phyloP scores from a whole-genome alignment of 768 basidiomycete genomes.

The Termitomyces eurrhizus region DNA sequence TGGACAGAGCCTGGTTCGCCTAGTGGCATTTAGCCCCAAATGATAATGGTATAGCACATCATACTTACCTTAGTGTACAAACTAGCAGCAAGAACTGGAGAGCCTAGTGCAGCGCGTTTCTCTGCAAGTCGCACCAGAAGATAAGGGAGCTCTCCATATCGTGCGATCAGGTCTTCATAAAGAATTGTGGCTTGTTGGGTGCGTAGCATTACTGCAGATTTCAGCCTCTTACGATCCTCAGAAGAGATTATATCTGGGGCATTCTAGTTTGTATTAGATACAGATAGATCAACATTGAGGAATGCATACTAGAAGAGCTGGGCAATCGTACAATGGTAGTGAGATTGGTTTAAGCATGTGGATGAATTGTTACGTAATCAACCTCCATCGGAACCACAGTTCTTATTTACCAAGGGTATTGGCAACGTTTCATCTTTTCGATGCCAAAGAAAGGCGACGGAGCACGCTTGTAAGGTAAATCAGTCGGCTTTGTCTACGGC shows the following conservation, averaged over 20 bases:
- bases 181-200: background rate
- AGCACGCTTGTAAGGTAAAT: no score
- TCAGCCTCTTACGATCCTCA: background rate
- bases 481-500: no score
- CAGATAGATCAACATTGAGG: background rate
- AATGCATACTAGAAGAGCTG: background rate
- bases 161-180: background rate
- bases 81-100: background rate
- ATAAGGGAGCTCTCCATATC: background rate
- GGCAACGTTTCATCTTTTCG: no score
- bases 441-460: no score
- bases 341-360: background rate
- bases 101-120: background rate
- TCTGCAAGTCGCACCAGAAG: background rate
- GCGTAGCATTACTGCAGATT: background rate
- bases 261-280: background rate
- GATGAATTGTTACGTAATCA: background rate
- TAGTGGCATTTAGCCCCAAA: background rate
- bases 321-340: background rate
- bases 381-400: background rate
- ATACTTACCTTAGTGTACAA: background rate
- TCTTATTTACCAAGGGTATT: no score
- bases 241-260: background rate
- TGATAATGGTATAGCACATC: background rate
- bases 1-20: background rate